These are phyloP conservation scores for Cutaneotrichosporon spelunceum DNA, from an alignment of 1,284 basidiomycete species.

Conservation along the genomic window DNA sequence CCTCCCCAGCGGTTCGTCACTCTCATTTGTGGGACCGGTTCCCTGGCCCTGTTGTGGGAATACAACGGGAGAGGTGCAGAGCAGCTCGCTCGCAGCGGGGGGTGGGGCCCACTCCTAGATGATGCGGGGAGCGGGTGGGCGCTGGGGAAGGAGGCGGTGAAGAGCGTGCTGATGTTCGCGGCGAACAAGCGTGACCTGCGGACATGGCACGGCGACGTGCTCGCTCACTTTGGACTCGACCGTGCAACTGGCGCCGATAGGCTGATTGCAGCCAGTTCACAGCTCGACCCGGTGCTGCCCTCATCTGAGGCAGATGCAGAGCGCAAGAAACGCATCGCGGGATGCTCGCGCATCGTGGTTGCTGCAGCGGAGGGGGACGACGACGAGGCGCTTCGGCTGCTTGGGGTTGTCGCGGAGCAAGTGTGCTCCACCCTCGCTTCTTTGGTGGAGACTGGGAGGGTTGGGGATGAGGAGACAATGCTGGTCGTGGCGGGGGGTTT, in stretches of 20 bases:
- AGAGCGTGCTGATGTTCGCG: conserved; percentile 13
- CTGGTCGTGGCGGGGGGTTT: conserved; percentile 24
- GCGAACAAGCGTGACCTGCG: conserved; percentile 16
- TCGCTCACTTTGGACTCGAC: conserved; percentile 11
- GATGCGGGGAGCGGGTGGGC: conserved; percentile 25
- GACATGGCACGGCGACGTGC: conserved; percentile 14
- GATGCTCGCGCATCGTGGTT: conserved; percentile 15
- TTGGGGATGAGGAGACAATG: conserved; percentile 1
- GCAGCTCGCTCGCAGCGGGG: conserved; percentile 14
- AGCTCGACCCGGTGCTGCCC: conserved; percentile 2
- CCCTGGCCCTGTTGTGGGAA: conserved; percentile 16
- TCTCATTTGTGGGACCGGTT: conserved; percentile 24
- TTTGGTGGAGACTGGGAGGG: conserved; percentile 1
- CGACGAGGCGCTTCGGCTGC: conserved; percentile 10
- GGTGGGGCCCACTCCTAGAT: conserved; percentile 24
- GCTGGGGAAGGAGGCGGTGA: conserved; percentile 20
- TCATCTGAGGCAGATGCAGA: conserved; percentile 14
- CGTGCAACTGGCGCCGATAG: conserved; percentile 4
- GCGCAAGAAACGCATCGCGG: conserved; percentile 23
- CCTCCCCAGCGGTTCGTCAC: conserved; percentile 8
- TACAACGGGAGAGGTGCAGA: neutral
- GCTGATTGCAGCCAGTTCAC: conserved; percentile 10
- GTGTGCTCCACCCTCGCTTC: conserved; percentile 23
- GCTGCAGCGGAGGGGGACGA: conserved; percentile 12
- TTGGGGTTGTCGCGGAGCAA: conserved; percentile 18